phyloP scores from a whole-genome alignment of 352 stramenopile species.

The Lagenidium sp. region DNA sequence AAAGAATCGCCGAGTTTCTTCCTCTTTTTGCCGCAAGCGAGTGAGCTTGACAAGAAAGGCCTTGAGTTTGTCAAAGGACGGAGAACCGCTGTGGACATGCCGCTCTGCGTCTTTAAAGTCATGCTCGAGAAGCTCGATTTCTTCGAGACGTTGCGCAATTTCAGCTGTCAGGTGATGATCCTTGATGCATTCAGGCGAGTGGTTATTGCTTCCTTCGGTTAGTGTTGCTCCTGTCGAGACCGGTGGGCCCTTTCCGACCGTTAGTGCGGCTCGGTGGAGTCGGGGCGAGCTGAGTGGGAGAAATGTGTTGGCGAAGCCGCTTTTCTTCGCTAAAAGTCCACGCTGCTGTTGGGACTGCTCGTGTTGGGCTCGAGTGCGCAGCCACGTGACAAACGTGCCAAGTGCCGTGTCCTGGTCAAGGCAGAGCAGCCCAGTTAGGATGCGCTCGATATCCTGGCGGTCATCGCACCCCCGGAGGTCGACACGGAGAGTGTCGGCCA shows the following conservation, averaged over 20 bases:
- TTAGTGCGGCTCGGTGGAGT: neutral
- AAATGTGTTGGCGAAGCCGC: conserved; percentile 52
- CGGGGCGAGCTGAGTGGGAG: conserved; percentile 30
- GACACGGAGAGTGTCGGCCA: conserved; percentile 55
- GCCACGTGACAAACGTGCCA: conserved; percentile 60
- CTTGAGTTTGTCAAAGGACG: conserved; percentile 75
- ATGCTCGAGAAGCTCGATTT: conserved; percentile 36
- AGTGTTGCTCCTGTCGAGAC: conserved; percentile 2
- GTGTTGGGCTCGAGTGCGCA: conserved; percentile 30
- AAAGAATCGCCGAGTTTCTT: conserved; percentile 41
- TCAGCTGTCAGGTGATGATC: conserved; percentile 55
- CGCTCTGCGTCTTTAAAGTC: conserved; percentile 60
- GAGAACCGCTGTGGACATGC: conserved; percentile 35
- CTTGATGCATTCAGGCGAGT: too few species aligned
- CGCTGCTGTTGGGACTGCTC: conserved; percentile 12
- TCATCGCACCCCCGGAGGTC: conserved; percentile 49
- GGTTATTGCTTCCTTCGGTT: conserved; percentile 9
- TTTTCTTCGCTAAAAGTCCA: conserved; percentile 20
- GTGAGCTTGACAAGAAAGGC: conserved; percentile 55
- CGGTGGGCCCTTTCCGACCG: neutral
- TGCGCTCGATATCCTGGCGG: conserved; percentile 43
- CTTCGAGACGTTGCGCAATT: conserved; percentile 23
- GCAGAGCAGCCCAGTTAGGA: conserved; percentile 51
- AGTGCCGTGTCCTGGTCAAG: conserved; percentile 69
- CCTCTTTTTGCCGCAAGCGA: conserved; percentile 43